Percentiles rank a stretch among this genome's conserved stretches.
Evolutionary conservation across 441 rosid genomes (phyloP).

Genomic region (Populus hybrid): DNA sequence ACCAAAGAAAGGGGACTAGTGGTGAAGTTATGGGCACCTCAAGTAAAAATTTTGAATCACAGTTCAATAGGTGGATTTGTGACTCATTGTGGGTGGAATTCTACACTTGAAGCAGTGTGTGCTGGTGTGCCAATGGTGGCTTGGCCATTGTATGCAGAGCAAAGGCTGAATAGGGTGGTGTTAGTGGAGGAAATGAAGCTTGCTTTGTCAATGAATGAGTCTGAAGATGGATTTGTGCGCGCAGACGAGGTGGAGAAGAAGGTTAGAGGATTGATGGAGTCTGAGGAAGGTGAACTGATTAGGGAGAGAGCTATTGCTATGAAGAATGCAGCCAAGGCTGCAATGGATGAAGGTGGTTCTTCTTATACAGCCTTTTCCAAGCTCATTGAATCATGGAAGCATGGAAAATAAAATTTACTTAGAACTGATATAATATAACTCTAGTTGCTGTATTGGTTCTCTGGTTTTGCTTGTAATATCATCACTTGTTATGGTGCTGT

Average conservation of each 20-base stretch:
- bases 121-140: too few relatives aligned
- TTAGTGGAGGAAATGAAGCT: too few relatives aligned
- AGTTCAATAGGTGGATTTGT: too few relatives aligned
- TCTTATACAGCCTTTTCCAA: not conserved
- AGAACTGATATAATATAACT: not conserved
- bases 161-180: too few relatives aligned
- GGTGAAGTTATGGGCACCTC: too few relatives aligned
- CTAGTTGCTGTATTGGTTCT: not conserved
- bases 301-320: not conserved
- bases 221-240: too few relatives aligned
- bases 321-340: not conserved
- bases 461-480: not conserved
- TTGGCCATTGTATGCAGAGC: too few relatives aligned
- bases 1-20: too few relatives aligned
- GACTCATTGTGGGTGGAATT: too few relatives aligned
- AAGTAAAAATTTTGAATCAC: too few relatives aligned
- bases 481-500: not conserved
- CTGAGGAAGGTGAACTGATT: not conserved
- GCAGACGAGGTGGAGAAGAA: not conserved
- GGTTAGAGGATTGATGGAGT: not conserved
- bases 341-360: not conserved
- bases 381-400: not conserved
- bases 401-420: not conserved
- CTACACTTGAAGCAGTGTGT: too few relatives aligned
- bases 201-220: too few relatives aligned